Conservation (phyloP, 148 eudicot species). For the Dysphania ambrosioides region DNA sequence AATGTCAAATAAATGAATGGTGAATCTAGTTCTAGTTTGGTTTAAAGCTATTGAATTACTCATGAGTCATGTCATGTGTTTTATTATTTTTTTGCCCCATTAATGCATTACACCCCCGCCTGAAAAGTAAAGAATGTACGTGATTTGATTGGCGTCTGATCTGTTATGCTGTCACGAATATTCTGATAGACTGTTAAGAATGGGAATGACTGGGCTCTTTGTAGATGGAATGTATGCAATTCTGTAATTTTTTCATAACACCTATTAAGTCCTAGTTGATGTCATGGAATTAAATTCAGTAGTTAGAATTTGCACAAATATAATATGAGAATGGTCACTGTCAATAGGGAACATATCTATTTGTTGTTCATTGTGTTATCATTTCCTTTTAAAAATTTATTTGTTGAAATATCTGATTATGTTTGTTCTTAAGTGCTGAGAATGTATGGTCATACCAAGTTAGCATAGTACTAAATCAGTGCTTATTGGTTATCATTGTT, state of each 20-base stretch:
- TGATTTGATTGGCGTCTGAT: background rate
- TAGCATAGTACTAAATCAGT: background rate
- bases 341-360: background rate
- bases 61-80: background rate
- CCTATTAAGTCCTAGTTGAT: background rate
- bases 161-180: background rate
- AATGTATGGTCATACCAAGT: background rate
- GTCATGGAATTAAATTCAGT: background rate
- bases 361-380: background rate
- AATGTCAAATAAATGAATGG: background rate
- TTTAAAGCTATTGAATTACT: background rate
- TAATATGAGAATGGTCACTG: background rate
- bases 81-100: background rate
- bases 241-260: background rate
- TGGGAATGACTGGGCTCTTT: background rate
- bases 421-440: background rate
- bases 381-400: background rate
- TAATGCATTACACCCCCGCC: background rate
- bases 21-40: slow-evolving; percentile 1
- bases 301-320: background rate
- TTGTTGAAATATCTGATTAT: background rate
- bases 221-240: background rate
- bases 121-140: background rate
- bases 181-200: background rate
- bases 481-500: background rate